phyloP scores from a whole-genome alignment of 345 rosid genomes.

The Hibiscus trionum region DNA sequence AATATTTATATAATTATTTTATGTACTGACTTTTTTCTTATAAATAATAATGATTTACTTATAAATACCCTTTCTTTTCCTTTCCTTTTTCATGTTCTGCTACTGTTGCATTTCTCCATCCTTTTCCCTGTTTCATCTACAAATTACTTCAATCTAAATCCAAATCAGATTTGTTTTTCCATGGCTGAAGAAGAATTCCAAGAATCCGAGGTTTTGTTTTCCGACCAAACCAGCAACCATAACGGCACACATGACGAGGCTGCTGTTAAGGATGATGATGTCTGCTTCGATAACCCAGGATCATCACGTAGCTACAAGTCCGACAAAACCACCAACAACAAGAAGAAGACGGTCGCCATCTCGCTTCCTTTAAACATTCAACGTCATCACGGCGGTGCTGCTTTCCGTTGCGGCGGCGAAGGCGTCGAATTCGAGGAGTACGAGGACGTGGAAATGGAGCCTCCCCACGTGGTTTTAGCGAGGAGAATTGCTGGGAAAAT shows the following conservation, averaged over 20 bases:
- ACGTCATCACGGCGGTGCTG: not conserved
- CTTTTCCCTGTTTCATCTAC: not conserved
- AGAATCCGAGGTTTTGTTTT: slow-evolving; percentile 44
- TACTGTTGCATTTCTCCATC: slow-evolving; percentile 10
- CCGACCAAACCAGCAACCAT: slow-evolving; percentile 15
- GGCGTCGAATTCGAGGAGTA: slow-evolving; percentile 3
- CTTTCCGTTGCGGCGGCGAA: slow-evolving; percentile 15
- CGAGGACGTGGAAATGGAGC: slow-evolving; percentile 16
- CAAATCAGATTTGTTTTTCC: not conserved
- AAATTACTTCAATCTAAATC: not conserved
- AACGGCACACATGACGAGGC: not conserved
- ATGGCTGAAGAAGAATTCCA: slow-evolving; percentile 37
- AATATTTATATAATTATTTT: not conserved
- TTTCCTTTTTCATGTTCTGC: not conserved
- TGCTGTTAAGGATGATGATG: not conserved
- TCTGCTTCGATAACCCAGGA: too few species aligned
- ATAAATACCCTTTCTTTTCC: not conserved
- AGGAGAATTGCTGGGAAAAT: slow-evolving; percentile 52
- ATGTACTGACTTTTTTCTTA: not conserved
- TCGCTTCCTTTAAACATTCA: slow-evolving; percentile 33
- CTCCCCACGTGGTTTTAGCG: slow-evolving; percentile 36
- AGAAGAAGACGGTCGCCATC: slow-evolving; percentile 11
- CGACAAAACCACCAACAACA: not conserved
- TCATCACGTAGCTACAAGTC: slow-evolving; percentile 6
- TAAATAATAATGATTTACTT: not conserved